Percentiles rank a stretch among this genome's conserved stretches.
phyloP scores from a whole-genome alignment of 139 green algal species.

The Edaphochlamys debaryana region DNA sequence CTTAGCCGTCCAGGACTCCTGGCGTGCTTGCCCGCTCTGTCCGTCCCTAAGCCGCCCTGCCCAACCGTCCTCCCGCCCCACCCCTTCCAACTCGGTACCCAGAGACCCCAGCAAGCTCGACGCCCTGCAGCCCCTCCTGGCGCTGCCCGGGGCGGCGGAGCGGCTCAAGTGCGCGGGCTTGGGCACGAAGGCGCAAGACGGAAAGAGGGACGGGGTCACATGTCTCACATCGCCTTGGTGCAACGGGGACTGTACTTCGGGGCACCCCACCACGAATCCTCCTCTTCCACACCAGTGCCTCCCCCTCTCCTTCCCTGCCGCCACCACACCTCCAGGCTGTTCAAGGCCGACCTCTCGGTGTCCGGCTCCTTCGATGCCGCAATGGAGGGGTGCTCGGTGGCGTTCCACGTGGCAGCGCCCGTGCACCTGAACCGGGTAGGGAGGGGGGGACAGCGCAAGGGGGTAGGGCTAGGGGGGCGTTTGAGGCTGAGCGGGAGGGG shows the following conservation, averaged over 20 bases:
- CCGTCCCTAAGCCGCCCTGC: no score
- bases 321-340: not conserved
- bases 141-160: conserved; percentile 29
- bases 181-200: no score
- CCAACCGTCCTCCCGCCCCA: no score
- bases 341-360: conserved; percentile 39
- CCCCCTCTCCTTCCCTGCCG: not conserved
- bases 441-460: no score
- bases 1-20: no score
- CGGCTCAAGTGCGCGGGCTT: not conserved
- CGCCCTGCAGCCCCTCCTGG: not conserved
- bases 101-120: not conserved
- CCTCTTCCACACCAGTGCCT: not conserved
- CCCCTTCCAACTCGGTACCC: not conserved
- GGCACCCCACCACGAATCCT: no score
- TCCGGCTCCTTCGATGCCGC: conserved; percentile 30
- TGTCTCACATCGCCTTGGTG: no score
- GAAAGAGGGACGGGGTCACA: no score
- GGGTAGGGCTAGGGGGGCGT: no score
- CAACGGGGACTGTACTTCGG: no score
- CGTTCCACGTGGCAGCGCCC: conserved; percentile 53
- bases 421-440: not conserved
- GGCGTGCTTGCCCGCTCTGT: no score
- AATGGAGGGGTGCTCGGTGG: conserved; percentile 39
- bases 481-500: no score